A percentile compares a stretch with the other conserved stretches of the same genome.
phyloP scores from a whole-genome alignment of 768 basidiomycete genomes.

The Termitomyces sp. region DNA sequence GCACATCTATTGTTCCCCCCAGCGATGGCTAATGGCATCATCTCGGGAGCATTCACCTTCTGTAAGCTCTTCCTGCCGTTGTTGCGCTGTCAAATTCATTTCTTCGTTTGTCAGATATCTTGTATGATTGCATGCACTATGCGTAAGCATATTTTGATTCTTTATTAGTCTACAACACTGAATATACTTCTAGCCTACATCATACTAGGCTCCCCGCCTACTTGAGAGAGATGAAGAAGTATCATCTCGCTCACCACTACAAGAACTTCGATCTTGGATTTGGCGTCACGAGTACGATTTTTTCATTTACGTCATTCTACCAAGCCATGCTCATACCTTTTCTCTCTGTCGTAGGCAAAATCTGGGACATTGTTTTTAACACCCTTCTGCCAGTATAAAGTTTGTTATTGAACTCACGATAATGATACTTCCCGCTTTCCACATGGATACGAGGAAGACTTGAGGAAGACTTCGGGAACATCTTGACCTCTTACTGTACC shows the following conservation, averaged over 20 bases:
- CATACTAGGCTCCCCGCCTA: slow-evolving; percentile 86
- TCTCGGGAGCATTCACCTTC: slow-evolving; percentile 77
- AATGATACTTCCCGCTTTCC: background rate
- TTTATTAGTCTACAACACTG: background rate
- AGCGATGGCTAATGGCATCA: slow-evolving; percentile 87
- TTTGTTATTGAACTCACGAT: background rate
- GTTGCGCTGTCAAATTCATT: background rate
- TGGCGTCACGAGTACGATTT: slow-evolving; percentile 81
- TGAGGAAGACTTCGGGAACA: background rate
- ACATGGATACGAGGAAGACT: background rate
- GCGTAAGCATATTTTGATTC: slow-evolving; percentile 48
- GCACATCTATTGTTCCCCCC: slow-evolving; percentile 80
- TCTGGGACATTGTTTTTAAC: slow-evolving; percentile 93
- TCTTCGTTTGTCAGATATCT: slow-evolving; percentile 48
- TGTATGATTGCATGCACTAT: slow-evolving; percentile 92
- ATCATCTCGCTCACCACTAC: slow-evolving; percentile 97
- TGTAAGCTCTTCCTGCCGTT: slow-evolving; percentile 43
- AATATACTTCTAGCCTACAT: slow-evolving; percentile 52
- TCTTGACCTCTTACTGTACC: background rate
- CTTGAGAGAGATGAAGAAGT: slow-evolving; percentile 91
- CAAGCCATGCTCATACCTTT: background rate
- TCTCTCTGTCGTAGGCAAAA: slow-evolving; percentile 54
- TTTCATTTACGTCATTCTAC: background rate
- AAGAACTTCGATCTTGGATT: slow-evolving; percentile 98
- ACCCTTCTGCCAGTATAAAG: slow-evolving; percentile 67